A percentile compares a stretch with the other conserved stretches of the same genome.
Evolutionary conservation across 2,329 filamentous ascomycete species (phyloP).

Genomic region (Colletotrichum simmondsii): DNA sequence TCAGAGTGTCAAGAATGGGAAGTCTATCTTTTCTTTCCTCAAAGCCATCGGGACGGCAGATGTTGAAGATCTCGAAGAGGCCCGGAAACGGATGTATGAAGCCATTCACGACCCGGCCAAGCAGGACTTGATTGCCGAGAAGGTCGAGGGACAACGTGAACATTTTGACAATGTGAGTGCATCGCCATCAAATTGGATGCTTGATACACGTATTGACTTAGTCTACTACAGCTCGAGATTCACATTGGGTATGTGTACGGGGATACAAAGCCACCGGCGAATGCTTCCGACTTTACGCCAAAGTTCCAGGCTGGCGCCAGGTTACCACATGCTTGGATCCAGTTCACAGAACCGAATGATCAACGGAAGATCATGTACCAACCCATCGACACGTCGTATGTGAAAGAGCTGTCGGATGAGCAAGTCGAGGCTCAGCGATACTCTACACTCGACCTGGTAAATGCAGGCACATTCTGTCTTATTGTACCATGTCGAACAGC

Average conservation of each 20-base stretch:
- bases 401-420: conserved; percentile 42
- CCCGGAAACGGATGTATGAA: conserved; percentile 42
- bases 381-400: conserved; percentile 47
- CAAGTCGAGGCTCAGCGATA: conserved; percentile 42
- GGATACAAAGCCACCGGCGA: conserved; percentile 41
- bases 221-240: conserved; percentile 43
- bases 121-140: conserved; percentile 42
- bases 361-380: conserved; percentile 16
- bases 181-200: neutral
- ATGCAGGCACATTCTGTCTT: neutral
- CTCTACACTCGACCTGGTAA: conserved; percentile 49
- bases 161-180: conserved; percentile 51
- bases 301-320: conserved; percentile 50
- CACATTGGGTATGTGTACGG: conserved; percentile 58
- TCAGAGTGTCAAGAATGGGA: conserved; percentile 56
- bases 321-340: conserved; percentile 53
- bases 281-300: conserved; percentile 49
- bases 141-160: conserved; percentile 50
- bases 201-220: neutral
- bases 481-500: neutral
- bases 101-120: conserved; percentile 44
- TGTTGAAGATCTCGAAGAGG: conserved; percentile 40
- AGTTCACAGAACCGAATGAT: neutral
- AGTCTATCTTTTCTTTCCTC: conserved; percentile 52
- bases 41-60: conserved; percentile 50